A percentile compares a stretch with the other conserved stretches of the same genome.
Evolutionary conservation across 106 monocot species (phyloP).

Genomic region (Iris macrosiphon): DNA sequence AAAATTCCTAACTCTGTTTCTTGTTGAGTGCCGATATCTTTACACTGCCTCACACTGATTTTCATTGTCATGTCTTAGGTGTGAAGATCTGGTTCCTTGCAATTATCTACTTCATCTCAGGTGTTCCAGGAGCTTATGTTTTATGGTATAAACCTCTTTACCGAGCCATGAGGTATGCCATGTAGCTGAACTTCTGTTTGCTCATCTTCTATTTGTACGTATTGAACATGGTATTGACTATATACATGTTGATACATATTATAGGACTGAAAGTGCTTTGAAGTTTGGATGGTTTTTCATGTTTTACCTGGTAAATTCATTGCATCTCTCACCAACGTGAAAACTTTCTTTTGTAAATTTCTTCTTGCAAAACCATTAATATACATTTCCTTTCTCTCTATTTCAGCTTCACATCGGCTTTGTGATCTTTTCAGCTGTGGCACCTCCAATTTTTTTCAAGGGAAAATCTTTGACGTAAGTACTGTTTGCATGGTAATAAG

Average conservation of each 20-base stretch:
- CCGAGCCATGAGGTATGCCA: conserved; percentile 50
- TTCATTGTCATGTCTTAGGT: conserved; percentile 17
- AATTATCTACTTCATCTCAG: conserved; percentile 65
- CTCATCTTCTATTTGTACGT: not conserved
- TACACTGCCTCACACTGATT: not conserved
- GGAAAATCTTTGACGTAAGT: conserved; percentile 83
- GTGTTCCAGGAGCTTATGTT: conserved; percentile 60
- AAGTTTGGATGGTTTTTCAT: conserved; percentile 68
- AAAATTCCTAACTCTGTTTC: no score
- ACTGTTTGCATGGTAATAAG: not conserved
- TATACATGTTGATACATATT: not conserved
- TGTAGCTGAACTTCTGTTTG: not conserved
- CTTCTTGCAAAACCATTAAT: not conserved
- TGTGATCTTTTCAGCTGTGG: conserved; percentile 52
- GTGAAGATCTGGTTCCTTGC: conserved; percentile 67
- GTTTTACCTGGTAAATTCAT: conserved; percentile 37
- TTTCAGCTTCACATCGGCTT: conserved; percentile 60
- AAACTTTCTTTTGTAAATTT: not conserved
- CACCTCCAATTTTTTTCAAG: conserved; percentile 65
- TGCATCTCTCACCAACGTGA: not conserved
- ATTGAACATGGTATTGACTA: not conserved
- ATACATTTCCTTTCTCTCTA: not conserved
- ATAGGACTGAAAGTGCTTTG: conserved; percentile 66
- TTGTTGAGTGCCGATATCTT: not conserved
- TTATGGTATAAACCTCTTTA: conserved; percentile 78